Base-by-base conservation (phyloP, 2,329 filamentous ascomycete genomes). In the Intubia oerlemansii region DNA sequence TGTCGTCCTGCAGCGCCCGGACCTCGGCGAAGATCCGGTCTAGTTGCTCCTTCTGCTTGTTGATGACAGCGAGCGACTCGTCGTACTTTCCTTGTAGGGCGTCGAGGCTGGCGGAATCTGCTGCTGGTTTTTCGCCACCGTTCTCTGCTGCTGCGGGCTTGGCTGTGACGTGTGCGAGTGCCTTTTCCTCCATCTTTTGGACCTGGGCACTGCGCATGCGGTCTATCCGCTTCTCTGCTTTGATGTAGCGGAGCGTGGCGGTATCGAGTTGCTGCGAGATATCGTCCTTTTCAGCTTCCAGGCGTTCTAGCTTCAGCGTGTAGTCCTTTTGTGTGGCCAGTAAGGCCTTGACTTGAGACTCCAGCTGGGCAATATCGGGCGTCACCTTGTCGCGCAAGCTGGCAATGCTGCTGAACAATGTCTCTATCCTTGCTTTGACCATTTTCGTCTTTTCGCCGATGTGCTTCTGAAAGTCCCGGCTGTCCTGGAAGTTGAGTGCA, bases 211-310 rank as follows among this genome's bases (percentile, higher is more conserved):
- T 98, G 50, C 80, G 85, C 15, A 76, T 68, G 24, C 88, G 70
- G 47, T 98, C 88, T 29, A 95, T 59, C 47, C 82, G 88, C 56
- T 91, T 90, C 48, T 98, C 88, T 0, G 88, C 88, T 40, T 90
- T 79, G 56, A 95, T 80, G 44, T 91, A 95, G 38, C 88, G 69
- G 34, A 91, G 59, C 5, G 82, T 91, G 11, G 85, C 88, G 19
- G 69, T 74, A 45, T 95, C 85, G 13, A 95, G 59, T 36, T 85
- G 76, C 42, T 88, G 78, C 26, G 80, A 80, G 4, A 92, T 59
- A 40, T 79, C 71, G 30, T 90, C 76, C 42, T 88, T 90, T 42
- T 93, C 82, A 6, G 66, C 59, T 27, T 69, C 62, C 10, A 84
- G 55, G 30, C 73, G 66, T 38, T 90, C 80, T 28, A 90, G 52